Evolutionary conservation across 192 early-diverging fungal species (phyloP), one percentile per base, ranked within the genome.

Genomic region (Martensiomyces pterosporus): DNA sequence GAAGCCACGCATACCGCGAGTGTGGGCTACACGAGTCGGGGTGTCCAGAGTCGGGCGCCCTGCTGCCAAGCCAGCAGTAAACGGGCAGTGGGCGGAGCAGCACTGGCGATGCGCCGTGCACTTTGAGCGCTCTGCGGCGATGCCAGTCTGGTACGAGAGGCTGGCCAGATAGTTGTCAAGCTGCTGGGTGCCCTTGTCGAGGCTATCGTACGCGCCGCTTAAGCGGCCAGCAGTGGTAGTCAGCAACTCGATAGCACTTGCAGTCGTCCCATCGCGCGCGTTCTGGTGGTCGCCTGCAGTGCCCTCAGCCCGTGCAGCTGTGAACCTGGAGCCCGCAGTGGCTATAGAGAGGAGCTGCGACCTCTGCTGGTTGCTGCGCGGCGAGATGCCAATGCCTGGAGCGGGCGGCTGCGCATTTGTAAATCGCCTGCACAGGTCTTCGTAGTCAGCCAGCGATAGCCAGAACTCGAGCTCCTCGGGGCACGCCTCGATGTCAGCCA

Each of bases 391-490:
- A 12, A 8, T 32, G 6, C 5, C 6, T 12, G 29, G 29, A 5
- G 12, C 29, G 6, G 55, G 43, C 39, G 34, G 39, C 10, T 49
- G 48, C 0, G 40, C n/a, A 17, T 59, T 62, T 14, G 76, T 60
- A 60, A 77, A 85, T 1, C 73, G 54, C 23, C 71, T 55, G 75
- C 85, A 84, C 23, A 87, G 64, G n/a, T 75, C 61, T 54, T 89
- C 87, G 55, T 85, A 85, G 43, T 82, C 82, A 3, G 79, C 75
- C 22, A 89, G 75, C 53, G 87, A 83, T 19, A 89, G 58, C 66
- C 82, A 89, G 52, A 89, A 89, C 48, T 89, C 85, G 8, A 89
- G 75, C 47, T 85, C 78, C 55, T 85, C 84, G 24, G 80, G 65
- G n/a, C 70, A 69, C 24, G 67, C 54, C 39, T 85, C 80, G 38